Percentiles rank a stretch among this genome's conserved stretches.
These are phyloP conservation scores for Blumeria graminis DNA, from an alignment of 2,329 filamentous ascomycete species.

Conservation along the genomic window DNA sequence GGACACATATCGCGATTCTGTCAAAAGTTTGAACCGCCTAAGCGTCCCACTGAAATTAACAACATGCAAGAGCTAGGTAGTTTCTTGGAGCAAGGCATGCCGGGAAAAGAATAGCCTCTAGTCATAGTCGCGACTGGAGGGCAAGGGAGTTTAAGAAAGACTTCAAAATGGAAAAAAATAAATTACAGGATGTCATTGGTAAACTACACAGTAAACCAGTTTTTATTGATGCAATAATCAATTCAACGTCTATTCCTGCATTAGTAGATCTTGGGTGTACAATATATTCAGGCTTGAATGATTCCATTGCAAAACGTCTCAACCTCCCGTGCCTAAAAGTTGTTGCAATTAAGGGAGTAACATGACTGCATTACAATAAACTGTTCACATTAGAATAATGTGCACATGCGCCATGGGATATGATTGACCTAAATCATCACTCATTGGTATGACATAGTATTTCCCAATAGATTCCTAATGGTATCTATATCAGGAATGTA, in stretches of 20 bases:
- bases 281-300: neutral
- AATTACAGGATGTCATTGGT: neutral
- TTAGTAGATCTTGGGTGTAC: neutral
- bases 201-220: neutral
- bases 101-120: constrained; percentile 1
- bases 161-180: no score
- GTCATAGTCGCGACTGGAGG: neutral
- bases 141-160: neutral
- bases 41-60: neutral
- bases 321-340: neutral
- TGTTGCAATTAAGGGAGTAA: no score
- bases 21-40: neutral
- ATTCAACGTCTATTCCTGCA: neutral
- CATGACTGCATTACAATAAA: no score
- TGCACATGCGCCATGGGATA: no score
- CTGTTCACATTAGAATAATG: no score
- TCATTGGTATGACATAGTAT: no score
- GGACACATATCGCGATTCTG: neutral
- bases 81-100: neutral
- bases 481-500: no score
- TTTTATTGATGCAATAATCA: neutral
- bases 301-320: neutral
- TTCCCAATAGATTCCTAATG: no score
- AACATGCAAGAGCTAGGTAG: neutral
- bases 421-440: no score